A percentile compares a stretch with the other conserved stretches of the same genome.
phyloP scores from a whole-genome alignment of 108 stramenopile species.

The Pseudonitzschia delicatissima region DNA sequence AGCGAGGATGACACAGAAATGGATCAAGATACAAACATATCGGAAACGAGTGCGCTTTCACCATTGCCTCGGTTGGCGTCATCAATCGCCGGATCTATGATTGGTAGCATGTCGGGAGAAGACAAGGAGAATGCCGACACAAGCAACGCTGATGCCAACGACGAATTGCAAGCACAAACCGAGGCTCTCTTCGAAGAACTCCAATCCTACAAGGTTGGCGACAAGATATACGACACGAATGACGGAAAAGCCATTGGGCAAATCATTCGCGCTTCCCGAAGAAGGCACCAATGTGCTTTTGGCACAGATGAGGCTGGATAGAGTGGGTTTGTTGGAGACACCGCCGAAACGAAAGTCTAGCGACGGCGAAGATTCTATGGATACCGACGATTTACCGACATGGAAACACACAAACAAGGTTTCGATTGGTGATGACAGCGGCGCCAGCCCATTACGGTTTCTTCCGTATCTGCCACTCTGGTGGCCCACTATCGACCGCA shows the following conservation, averaged over 20 bases:
- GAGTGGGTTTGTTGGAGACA: conserved; percentile 53
- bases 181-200: conserved; percentile 46
- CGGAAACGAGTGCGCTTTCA: conserved; percentile 40
- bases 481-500: conserved; percentile 79
- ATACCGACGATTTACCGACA: conserved; percentile 8
- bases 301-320: conserved; percentile 82
- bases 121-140: conserved; percentile 14
- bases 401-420: conserved; percentile 76
- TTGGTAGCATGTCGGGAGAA: conserved; percentile 70
- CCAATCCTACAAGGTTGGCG: conserved; percentile 37
- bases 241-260: conserved; percentile 84
- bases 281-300: conserved; percentile 73
- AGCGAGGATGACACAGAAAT: conserved; percentile 27
- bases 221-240: conserved; percentile 67
- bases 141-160: conserved; percentile 6
- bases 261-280: conserved; percentile 65
- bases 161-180: conserved; percentile 40
- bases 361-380: neutral
- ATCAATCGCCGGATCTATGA: conserved; percentile 56
- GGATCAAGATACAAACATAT: neutral
- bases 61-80: conserved; percentile 60
- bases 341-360: neutral
- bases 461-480: conserved; percentile 83
- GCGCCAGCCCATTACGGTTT: conserved; percentile 54
- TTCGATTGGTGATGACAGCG: conserved; percentile 52